A percentile compares a stretch with the other conserved stretches of the same genome.
phyloP scores from a whole-genome alignment of 116 monocot species.

The Thalassia testudinum region DNA sequence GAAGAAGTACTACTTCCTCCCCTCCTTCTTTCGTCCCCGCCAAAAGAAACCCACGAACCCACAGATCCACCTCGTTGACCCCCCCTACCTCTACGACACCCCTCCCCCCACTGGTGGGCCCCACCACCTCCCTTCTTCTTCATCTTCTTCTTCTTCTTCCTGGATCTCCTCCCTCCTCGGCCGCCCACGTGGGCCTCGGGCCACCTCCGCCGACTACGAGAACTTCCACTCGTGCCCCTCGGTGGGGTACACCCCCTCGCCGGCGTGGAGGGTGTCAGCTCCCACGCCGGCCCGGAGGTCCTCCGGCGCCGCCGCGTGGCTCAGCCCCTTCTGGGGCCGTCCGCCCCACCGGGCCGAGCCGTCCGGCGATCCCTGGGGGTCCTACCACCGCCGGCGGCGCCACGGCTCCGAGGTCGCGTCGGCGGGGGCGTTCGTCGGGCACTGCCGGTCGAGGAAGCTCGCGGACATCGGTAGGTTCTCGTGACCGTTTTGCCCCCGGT shows the following conservation, averaged over 20 bases:
- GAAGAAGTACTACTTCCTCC: slow-evolving; percentile 2
- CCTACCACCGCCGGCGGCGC: background rate
- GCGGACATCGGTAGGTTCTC: slow-evolving; percentile 26
- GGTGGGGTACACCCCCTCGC: slow-evolving; percentile 20
- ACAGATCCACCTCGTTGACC: too few species aligned
- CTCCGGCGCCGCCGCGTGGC: slow-evolving; percentile 29
- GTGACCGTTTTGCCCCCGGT: too few species aligned
- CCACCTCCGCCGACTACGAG: background rate
- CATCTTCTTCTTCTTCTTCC: background rate
- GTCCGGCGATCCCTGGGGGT: background rate
- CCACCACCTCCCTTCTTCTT: background rate
- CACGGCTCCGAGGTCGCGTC: background rate
- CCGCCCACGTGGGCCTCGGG: background rate
- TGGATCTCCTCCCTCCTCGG: background rate
- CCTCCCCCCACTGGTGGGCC: slow-evolving; percentile 7
- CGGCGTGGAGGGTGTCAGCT: slow-evolving; percentile 11
- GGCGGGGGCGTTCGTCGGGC: slow-evolving; percentile 1
- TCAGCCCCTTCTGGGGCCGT: slow-evolving; percentile 35
- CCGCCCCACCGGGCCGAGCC: slow-evolving; percentile 10
- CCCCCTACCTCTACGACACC: too few species aligned
- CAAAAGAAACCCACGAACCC: background rate
- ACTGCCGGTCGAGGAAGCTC: slow-evolving; percentile 30
- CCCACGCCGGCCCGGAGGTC: slow-evolving; percentile 25
- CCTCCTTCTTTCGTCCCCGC: slow-evolving; percentile 14
- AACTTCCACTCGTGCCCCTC: slow-evolving; percentile 3